Percentiles rank a stretch among this genome's conserved stretches.
These are phyloP conservation scores for Anacardium occidentale DNA, from an alignment of 345 rosid genomes.

Conservation along the genomic window DNA sequence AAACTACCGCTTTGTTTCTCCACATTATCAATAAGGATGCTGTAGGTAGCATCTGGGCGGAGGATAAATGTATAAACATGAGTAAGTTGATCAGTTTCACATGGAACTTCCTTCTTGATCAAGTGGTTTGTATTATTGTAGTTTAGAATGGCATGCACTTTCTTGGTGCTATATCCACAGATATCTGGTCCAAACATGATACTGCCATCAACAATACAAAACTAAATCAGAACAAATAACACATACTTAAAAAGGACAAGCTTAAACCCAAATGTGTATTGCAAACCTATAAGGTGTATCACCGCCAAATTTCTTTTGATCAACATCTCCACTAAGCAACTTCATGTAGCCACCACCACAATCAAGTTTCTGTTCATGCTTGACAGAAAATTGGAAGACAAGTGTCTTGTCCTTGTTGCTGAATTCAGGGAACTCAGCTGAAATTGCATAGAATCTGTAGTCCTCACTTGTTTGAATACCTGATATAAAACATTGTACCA, in stretches of 20 bases:
- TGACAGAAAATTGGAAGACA: slow-evolving; percentile 95
- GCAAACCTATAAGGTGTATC: slow-evolving; percentile 87
- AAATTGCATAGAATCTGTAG: slow-evolving; percentile 94
- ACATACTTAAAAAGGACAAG: background rate
- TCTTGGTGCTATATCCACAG: slow-evolving; percentile 96
- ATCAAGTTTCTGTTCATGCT: slow-evolving; percentile 99
- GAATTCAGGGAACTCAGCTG: slow-evolving; percentile 88
- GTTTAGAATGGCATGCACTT: slow-evolving; percentile 96
- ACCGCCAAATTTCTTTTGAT: slow-evolving; percentile 97
- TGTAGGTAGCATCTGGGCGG: slow-evolving; percentile 92
- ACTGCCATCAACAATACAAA: slow-evolving; percentile 44
- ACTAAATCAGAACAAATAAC: background rate
- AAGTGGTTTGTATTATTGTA: slow-evolving; percentile 77
- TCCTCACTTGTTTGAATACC: slow-evolving; percentile 99
- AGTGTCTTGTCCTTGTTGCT: slow-evolving; percentile 89
- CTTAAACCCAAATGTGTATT: background rate
- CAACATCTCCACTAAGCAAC: slow-evolving; percentile 80
- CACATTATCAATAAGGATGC: slow-evolving; percentile 80
- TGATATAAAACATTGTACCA: slow-evolving; percentile 20
- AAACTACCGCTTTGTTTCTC: slow-evolving; percentile 95
- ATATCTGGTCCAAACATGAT: slow-evolving; percentile 99
- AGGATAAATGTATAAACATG: slow-evolving; percentile 91
- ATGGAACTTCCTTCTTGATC: slow-evolving; percentile 96
- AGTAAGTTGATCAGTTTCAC: slow-evolving; percentile 97
- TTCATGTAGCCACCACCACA: slow-evolving; percentile 99